Conservation (phyloP, 306 rosid species). For the Fragaria ananassa region DNA sequence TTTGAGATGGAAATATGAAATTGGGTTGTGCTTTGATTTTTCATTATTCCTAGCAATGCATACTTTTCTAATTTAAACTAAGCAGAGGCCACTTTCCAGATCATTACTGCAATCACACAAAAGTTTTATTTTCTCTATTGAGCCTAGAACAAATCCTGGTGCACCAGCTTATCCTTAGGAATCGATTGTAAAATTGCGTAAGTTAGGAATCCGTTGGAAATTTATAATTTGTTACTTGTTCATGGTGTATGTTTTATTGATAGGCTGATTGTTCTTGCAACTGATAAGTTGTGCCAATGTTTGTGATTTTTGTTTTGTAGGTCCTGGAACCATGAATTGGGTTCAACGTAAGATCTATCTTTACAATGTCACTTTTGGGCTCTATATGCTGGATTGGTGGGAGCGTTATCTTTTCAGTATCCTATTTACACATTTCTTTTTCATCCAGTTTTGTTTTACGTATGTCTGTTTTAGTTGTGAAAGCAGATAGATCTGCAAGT, state of each 20-base stretch:
- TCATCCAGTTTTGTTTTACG: background rate
- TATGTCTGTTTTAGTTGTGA: background rate
- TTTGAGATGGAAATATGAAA: background rate
- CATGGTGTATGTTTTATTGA: background rate
- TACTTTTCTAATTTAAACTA: background rate
- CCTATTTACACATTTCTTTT: constrained; percentile 28
- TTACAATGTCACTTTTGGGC: constrained; percentile 96
- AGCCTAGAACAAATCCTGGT: background rate
- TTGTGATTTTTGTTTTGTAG: constrained; percentile 20
- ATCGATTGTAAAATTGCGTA: background rate
- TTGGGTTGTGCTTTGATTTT: background rate
- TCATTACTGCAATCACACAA: background rate
- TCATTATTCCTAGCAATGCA: background rate
- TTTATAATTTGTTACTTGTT: background rate
- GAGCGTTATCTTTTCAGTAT: constrained; percentile 89
- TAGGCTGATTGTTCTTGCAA: background rate
- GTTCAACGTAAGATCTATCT: constrained; percentile 78
- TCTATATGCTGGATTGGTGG: constrained; percentile 96
- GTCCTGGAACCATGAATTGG: constrained; percentile 63
- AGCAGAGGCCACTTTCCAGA: background rate
- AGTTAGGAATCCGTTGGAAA: background rate
- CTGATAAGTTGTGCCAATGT: background rate
- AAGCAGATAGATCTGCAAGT: background rate
- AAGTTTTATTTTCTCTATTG: background rate
- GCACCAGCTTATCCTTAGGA: background rate